Conservation (phyloP, 768 basidiomycete genomes). For the Psilocybe sp. region DNA sequence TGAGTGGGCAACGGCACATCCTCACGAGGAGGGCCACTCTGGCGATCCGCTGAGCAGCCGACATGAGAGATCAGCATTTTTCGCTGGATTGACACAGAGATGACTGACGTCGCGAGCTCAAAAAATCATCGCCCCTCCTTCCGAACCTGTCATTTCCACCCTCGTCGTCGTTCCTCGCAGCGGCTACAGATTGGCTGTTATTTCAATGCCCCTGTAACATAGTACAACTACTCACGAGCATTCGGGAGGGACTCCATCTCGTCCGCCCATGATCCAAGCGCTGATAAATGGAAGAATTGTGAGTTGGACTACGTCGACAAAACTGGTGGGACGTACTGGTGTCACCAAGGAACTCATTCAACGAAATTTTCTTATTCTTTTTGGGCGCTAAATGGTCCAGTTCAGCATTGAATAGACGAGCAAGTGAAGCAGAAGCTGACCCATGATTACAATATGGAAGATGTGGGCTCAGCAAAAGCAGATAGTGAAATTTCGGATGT, state of each 20-base stretch:
- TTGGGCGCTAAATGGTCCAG: slow-evolving; percentile 66
- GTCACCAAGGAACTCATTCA: slow-evolving; percentile 92
- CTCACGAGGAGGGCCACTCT: slow-evolving; percentile 60
- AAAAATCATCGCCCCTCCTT: slow-evolving; percentile 56
- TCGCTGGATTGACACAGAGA: slow-evolving; percentile 4
- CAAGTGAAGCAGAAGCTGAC: slow-evolving; percentile 4
- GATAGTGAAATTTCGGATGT: slow-evolving; percentile 15
- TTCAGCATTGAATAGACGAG: slow-evolving; percentile 1
- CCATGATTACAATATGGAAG: slow-evolving; percentile 12
- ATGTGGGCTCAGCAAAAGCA: slow-evolving; percentile 1
- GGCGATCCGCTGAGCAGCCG: slow-evolving; percentile 47
- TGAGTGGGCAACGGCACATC: slow-evolving; percentile 94
- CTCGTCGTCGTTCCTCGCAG: slow-evolving; percentile 68
- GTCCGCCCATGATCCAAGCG: slow-evolving; percentile 95
- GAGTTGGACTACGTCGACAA: slow-evolving; percentile 14
- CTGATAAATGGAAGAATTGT: slow-evolving; percentile 36
- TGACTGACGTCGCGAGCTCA: slow-evolving; percentile 56
- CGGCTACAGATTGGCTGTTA: slow-evolving; percentile 43
- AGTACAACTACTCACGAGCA: slow-evolving; percentile 70
- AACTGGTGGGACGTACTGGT: slow-evolving; percentile 49
- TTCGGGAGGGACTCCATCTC: slow-evolving; percentile 94
- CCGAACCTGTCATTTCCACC: slow-evolving; percentile 49
- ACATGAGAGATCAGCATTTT: slow-evolving; percentile 8
- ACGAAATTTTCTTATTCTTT: slow-evolving; percentile 89
- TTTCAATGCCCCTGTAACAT: slow-evolving; percentile 2